Percentiles rank a stretch among this genome's conserved stretches.
Conservation (phyloP, 495 filamentous ascomycete genomes). For the Talaromyces nanjingensis region DNA sequence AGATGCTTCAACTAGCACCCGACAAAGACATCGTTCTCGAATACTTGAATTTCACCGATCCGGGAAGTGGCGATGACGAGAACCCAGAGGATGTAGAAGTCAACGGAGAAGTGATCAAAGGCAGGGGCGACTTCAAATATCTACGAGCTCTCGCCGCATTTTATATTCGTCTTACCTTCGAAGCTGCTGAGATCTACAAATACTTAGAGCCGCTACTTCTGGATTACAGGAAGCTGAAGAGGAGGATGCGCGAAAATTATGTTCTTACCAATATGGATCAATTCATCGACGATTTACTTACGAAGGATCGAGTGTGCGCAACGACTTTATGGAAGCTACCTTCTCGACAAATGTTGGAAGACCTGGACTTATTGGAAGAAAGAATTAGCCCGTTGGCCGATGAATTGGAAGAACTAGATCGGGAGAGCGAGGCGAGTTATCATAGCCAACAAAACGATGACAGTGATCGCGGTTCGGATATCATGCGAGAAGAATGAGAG, state of each 20-base stretch:
- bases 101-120: slow-evolving; percentile 25
- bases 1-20: slow-evolving; percentile 83
- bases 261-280: slow-evolving; percentile 79
- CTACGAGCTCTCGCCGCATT: slow-evolving; percentile 81
- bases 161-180: slow-evolving; percentile 85
- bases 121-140: slow-evolving; percentile 79
- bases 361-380: slow-evolving; percentile 79
- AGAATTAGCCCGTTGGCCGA: slow-evolving; percentile 73
- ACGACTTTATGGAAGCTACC: slow-evolving; percentile 93
- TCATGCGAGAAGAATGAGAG: slow-evolving; percentile 1
- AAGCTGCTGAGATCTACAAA: slow-evolving; percentile 70
- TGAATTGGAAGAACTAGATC: slow-evolving; percentile 77
- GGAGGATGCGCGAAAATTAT: slow-evolving; percentile 63
- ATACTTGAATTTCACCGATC: slow-evolving; percentile 59
- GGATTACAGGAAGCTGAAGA: slow-evolving; percentile 76
- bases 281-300: slow-evolving; percentile 88
- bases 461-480: slow-evolving; percentile 6
- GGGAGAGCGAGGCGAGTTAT: slow-evolving; percentile 23
- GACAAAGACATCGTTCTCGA: slow-evolving; percentile 69
- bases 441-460: background rate
- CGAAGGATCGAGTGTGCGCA: slow-evolving; percentile 82
- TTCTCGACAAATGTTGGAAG: slow-evolving; percentile 74
- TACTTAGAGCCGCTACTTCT: slow-evolving; percentile 76
- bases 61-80: slow-evolving; percentile 27
- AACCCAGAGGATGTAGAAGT: slow-evolving; percentile 9